These are phyloP conservation scores for Auriscalpium vulgare DNA, from an alignment of 768 basidiomycete genomes.

Conservation along the genomic window DNA sequence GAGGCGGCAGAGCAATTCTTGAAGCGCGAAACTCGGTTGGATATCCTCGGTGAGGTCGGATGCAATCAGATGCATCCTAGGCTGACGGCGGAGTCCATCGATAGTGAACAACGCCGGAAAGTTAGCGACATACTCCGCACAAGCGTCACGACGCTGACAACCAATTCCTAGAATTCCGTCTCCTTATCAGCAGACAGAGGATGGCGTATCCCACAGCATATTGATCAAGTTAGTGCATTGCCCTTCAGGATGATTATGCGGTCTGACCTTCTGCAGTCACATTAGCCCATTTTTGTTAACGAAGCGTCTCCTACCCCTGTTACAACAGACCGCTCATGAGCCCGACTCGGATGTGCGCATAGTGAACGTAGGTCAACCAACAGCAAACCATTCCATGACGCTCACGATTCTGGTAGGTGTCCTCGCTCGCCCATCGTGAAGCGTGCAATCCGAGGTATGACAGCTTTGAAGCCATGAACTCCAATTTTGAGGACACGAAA, in stretches of 20 bases:
- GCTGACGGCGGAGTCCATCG: background rate
- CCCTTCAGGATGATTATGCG: slow-evolving; percentile 16
- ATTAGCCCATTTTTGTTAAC: slow-evolving; percentile 52
- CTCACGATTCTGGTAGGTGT: slow-evolving; percentile 8
- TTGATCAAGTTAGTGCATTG: slow-evolving; percentile 34
- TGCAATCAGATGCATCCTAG: slow-evolving; percentile 12
- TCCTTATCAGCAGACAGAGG: slow-evolving; percentile 1
- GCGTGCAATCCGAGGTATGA: slow-evolving; percentile 6
- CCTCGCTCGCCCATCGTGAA: slow-evolving; percentile 8
- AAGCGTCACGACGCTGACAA: background rate
- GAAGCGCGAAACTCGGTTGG: slow-evolving; percentile 33
- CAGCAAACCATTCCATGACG: background rate
- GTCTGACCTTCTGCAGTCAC: slow-evolving; percentile 31
- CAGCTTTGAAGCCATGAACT: slow-evolving; percentile 21
- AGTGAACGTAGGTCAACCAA: slow-evolving; percentile 35
- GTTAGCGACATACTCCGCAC: slow-evolving; percentile 25
- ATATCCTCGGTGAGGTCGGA: slow-evolving; percentile 33
- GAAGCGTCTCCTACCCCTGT: slow-evolving; percentile 41
- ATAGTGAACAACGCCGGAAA: slow-evolving; percentile 48
- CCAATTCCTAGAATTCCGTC: slow-evolving; percentile 4
- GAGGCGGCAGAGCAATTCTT: slow-evolving; percentile 29
- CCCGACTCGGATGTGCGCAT: slow-evolving; percentile 51
- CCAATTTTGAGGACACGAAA: slow-evolving; percentile 13
- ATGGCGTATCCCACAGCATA: slow-evolving; percentile 21
- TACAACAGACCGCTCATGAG: slow-evolving; percentile 40